Evolutionary conservation across 1,139 yeast genomes (phyloP), one percentile per base, ranked within the genome.

Genomic region (Lodderomyces margitis): DNA sequence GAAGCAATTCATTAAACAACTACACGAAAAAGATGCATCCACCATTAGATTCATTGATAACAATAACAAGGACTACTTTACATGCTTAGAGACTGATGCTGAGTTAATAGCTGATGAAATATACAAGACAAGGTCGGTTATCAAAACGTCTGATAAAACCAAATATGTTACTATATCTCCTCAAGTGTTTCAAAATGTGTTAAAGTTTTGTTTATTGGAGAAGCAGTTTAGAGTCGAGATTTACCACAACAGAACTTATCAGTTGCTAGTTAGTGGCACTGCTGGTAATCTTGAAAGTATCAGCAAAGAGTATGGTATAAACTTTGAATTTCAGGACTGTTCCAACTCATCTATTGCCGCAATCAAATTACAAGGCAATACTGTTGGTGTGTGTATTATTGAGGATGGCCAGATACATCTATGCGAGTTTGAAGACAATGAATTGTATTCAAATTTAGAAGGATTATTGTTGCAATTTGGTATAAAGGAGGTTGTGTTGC

Each of bases 401-500:
- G 96, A 91, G 56, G 78, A 87, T 21, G 80, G 81, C 53, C 72
- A 76, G 42, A 72, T 92, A 28, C 91, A 91, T 19, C 65, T 89
- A 32, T 67, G 84, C 17, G 96, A 92, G 58, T 87, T 91, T 51
- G 78, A 78, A 6, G 98, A 92, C 58, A 89, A 87, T 54, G 98
- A 92, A 39, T 70, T 88, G 10, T 89, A 77, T 54, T 83, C 96
- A 2, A 91, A 91, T 56, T 64, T 91, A 48, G 98, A 92, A 58
- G 83, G 94, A 44, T 72, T 88, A 40, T 62, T 91, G 43, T 84
- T 92, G 50, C 98, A 92, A 59, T 67, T 89, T 30, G 96, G 96
- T 17, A 87, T 89, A 4, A 87, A 86, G 54, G 98, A 92, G 56
- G 83, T 89, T 37, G 62, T 92, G 8, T 57, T 88, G 6, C 84